Conservation (phyloP, 176 grass and related monocot species). For the Cocos nucifera region DNA sequence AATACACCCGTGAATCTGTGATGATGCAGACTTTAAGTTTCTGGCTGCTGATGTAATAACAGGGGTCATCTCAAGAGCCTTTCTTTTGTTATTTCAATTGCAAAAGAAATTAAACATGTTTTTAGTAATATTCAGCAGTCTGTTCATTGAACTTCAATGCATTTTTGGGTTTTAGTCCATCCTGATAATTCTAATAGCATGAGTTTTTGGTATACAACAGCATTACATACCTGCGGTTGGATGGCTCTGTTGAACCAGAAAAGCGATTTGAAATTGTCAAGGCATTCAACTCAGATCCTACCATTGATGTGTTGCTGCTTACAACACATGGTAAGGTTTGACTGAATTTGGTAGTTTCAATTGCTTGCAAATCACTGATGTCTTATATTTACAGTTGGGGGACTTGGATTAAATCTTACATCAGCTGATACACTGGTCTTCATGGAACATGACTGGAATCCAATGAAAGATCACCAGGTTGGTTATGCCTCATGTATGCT, state of each 20-base stretch:
- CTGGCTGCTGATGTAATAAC: too few species aligned
- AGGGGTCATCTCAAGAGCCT: too few species aligned
- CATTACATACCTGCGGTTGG: slow-evolving; percentile 78
- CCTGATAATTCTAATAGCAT: slow-evolving; percentile 7
- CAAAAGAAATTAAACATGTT: too few species aligned
- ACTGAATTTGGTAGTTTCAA: neutral
- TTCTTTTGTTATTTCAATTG: too few species aligned
- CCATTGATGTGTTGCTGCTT: slow-evolving; percentile 84
- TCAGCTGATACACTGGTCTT: slow-evolving; percentile 98
- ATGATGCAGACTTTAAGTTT: too few species aligned
- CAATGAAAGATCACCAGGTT: slow-evolving; percentile 99
- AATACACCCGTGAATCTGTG: too few species aligned
- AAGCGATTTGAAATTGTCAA: slow-evolving; percentile 99
- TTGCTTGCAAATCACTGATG: neutral
- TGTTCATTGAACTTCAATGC: neutral
- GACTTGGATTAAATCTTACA: slow-evolving; percentile 95
- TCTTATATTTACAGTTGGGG: slow-evolving; percentile 61
- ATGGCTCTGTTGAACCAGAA: slow-evolving; percentile 83
- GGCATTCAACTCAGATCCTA: slow-evolving; percentile 96
- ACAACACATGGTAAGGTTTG: slow-evolving; percentile 76
- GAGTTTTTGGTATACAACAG: slow-evolving; percentile 30
- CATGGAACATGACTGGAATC: slow-evolving; percentile 99
- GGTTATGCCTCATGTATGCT: neutral
- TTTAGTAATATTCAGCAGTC: too few species aligned
- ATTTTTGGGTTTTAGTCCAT: neutral